Evolutionary conservation across 1,139 yeast species (phyloP), one percentile per base, ranked within the genome.

Genomic region (Geotrichum siamense): DNA sequence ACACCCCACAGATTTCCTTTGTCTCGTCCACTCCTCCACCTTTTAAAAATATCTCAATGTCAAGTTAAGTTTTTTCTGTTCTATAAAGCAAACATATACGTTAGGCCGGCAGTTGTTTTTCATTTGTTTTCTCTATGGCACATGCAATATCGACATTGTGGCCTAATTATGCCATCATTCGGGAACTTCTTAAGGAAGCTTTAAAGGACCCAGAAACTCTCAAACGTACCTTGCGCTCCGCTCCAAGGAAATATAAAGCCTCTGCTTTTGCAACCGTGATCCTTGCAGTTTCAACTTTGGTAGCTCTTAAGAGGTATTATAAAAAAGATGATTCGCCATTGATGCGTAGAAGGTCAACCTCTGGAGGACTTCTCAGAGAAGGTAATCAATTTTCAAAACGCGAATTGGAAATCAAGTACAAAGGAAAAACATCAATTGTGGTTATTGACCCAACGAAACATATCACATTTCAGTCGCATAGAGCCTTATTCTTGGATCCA

Each of bases 381-480:
- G 59, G 55, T 1, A n/a, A 9, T 8, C 15, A 16, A 5, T 8
- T 15, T 19, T 37, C 16, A 16, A 51, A 55, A 9, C 50, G 58
- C 33, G 63, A 61, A 41, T 58, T 63, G n/a, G 51, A 71, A 43
- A 72, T 77, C n/a, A 80, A 81, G 3, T 74, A 71, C 56, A 67
- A 68, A 44, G 58, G 61, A 26, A 71, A 73, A 15, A 69, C 68
- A 45, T 60, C 73, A 17, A 63, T 76, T 34, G 74, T 81, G 29
- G 70, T 71, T 10, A 72, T 82, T 13, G 74, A 78, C n/a, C 76
- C 76, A 31, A 76, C 82, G 2, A 73, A 74, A 53, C 59, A 66
- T 50, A 82, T 76, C 55, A 72, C 68, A 48, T 79, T 78, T 57
- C 87, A 84, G 44, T 82, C 82, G 4, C 87, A 82, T 59, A 74